Base-by-base conservation (phyloP, 345 rosid genomes). In the Aquilaria yunnanensis region DNA sequence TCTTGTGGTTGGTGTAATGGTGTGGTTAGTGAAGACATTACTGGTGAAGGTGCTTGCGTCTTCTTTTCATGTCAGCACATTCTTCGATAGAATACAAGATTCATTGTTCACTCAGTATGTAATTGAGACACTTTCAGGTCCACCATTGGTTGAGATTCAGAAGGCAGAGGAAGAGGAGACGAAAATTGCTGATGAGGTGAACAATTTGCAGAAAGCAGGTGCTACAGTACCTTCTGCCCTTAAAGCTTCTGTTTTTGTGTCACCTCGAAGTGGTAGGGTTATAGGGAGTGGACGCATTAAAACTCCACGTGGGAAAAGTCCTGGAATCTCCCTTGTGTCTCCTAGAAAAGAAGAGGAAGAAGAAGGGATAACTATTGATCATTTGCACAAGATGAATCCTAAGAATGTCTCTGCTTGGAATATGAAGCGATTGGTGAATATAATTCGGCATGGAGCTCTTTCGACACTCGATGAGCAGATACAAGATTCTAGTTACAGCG, bases 391-490 rank as follows among this genome's bases (percentile, higher is more conserved):
- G 67, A 76, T 89, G 74, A 89, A 87, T 41, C 76, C 74, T 41
- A 89, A 77, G 76, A 93, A 93, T 60, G 84, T 93, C 5, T 93
- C 97, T 0, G 98, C 98, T n/a, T 89, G 98, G 98, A 93, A 83
- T 57, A 93, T 93, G 98, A 93, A 90, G 74, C 76, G 86, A 70
- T 57, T 92, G 73, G 87, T 84, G 69, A 87, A 87, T 47, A 82
- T 81, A 1, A 79, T 92, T 29, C 73, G 86, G 57, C 77, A 85
- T 47, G 96, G 94, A 10, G 69, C 82, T 2, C 81, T 89, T 66
- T 76, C 98, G 46, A 92, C 97, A 33, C 73, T 92, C 66, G 97
- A 86, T 54, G 97, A 92, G 76, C 96, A 74, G 57, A 85, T 89
- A 54, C 77, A 76, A 49, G 89, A 80, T 54, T 57, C 88, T 0